Evolutionary conservation across 2,329 filamentous ascomycete genomes (phyloP).

Genomic region (Ramularia collo-cygni): DNA sequence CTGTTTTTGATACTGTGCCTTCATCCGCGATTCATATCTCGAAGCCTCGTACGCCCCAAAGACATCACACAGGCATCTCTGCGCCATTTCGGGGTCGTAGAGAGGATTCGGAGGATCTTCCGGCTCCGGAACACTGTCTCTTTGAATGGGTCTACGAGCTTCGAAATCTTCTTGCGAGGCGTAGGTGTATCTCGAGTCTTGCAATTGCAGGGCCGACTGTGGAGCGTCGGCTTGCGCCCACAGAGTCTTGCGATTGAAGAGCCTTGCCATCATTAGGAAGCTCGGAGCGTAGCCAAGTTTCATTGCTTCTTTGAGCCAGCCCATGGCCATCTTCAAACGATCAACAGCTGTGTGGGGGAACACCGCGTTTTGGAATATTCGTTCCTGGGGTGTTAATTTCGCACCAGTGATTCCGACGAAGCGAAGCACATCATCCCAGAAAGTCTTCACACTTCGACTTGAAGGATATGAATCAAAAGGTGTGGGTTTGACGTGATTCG

Average conservation of each 20-base stretch:
- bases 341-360: slow-evolving; percentile 21
- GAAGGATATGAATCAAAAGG: slow-evolving; percentile 28
- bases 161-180: slow-evolving; percentile 17
- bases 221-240: slow-evolving; percentile 20
- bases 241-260: slow-evolving; percentile 21
- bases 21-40: too few species aligned
- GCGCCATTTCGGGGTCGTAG: slow-evolving; percentile 18
- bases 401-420: slow-evolving; percentile 6
- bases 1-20: background rate
- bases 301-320: slow-evolving; percentile 23
- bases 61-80: slow-evolving; percentile 18
- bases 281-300: slow-evolving; percentile 22
- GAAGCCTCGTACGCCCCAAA: slow-evolving; percentile 21
- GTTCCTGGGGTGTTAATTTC: slow-evolving; percentile 10
- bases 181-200: slow-evolving; percentile 22
- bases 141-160: slow-evolving; percentile 8
- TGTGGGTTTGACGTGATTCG: slow-evolving; percentile 28
- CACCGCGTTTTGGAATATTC: slow-evolving; percentile 23
- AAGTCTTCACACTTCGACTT: background rate
- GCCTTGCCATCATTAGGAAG: slow-evolving; percentile 19
- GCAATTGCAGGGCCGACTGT: slow-evolving; percentile 18
- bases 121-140: slow-evolving; percentile 3
- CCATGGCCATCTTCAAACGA: slow-evolving; percentile 21
- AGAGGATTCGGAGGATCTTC: slow-evolving; percentile 18
- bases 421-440: background rate